These are phyloP conservation scores for Salix udensis DNA, from an alignment of 345 rosid genomes.

Conservation along the genomic window DNA sequence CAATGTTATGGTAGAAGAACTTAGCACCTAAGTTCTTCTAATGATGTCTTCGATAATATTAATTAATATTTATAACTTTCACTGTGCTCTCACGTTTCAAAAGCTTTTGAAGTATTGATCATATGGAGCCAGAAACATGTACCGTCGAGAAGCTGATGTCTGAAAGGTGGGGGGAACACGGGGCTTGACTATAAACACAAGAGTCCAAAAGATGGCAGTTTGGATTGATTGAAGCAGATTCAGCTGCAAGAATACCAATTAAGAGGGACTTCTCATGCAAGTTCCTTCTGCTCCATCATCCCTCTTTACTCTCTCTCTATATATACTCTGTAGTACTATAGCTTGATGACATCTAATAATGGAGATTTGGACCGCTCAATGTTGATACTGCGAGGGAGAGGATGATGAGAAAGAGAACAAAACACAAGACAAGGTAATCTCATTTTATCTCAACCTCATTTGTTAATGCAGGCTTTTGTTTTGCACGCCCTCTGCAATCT, in stretches of 20 bases:
- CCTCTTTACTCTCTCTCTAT: neutral
- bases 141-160: neutral
- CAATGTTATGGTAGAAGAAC: neutral
- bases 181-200: neutral
- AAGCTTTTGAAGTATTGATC: neutral
- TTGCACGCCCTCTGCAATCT: too few relatives aligned
- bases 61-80: neutral
- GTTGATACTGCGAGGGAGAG: neutral
- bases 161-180: neutral
- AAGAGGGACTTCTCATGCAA: slow-evolving; percentile 16
- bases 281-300: slow-evolving; percentile 20
- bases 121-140: neutral
- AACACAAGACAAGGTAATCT: too few relatives aligned
- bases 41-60: too few relatives aligned
- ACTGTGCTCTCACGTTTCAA: neutral
- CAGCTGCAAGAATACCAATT: neutral
- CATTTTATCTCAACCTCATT: too few relatives aligned
- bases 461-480: too few relatives aligned
- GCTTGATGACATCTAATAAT: neutral
- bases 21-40: neutral
- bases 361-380: neutral
- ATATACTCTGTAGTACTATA: accelerated
- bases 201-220: slow-evolving; percentile 1
- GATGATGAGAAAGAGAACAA: neutral
- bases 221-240: neutral